phyloP scores from a whole-genome alignment of 495 filamentous ascomycete species.

The Recurvomyces mirabilis region DNA sequence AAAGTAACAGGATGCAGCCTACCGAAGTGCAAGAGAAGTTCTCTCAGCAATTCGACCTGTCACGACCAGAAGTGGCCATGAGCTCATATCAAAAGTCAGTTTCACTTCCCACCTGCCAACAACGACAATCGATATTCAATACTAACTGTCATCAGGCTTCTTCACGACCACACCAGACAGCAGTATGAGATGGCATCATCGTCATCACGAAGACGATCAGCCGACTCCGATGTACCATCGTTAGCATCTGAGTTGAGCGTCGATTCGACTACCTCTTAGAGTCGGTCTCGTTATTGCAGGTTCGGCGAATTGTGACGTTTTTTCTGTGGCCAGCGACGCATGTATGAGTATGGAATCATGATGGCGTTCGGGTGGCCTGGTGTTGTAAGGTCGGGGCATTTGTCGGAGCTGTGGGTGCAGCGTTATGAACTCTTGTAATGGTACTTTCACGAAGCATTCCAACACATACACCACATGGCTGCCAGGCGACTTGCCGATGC shows the following conservation, averaged over 20 bases:
- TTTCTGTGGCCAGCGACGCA: too few species aligned
- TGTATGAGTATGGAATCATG: too few species aligned
- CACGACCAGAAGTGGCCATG: conserved; percentile 26
- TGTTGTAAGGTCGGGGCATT: too few species aligned
- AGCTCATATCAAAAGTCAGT: conserved; percentile 27
- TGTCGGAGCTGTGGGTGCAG: too few species aligned
- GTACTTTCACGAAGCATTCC: too few species aligned
- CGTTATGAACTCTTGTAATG: too few species aligned
- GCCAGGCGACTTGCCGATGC: too few species aligned
- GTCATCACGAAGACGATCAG: conserved; percentile 15
- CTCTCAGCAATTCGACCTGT: conserved; percentile 23
- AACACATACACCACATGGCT: too few species aligned
- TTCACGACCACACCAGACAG: conserved; percentile 26
- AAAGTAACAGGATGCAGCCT: conserved; percentile 17
- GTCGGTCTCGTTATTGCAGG: neutral
- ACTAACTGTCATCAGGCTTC: conserved; percentile 12
- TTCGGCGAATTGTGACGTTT: too few species aligned
- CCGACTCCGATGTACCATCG: neutral
- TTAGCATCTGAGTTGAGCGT: conserved; percentile 8
- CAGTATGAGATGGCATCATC: conserved; percentile 20
- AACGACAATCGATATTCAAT: neutral
- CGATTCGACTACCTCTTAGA: conserved; percentile 1
- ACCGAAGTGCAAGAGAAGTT: conserved; percentile 26
- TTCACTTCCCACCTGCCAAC: neutral
- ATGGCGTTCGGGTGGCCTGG: too few species aligned